Evolutionary conservation across 23 red algal genomes (phyloP).

Genomic region (Pyropia haitanensis): DNA sequence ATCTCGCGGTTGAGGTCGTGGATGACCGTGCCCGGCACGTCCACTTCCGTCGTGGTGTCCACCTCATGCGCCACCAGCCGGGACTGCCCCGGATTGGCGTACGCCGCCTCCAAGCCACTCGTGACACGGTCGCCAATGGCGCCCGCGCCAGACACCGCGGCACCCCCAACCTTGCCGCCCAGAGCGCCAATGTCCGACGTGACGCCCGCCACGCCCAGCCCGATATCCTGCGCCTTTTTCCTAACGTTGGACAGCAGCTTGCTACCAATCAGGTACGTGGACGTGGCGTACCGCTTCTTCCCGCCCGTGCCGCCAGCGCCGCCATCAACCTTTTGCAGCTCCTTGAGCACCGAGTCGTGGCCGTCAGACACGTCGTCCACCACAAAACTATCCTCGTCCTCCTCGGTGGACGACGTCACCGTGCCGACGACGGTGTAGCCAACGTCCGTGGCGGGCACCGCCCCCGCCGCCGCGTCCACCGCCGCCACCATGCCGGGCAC

Average conservation of each 20-base stretch:
- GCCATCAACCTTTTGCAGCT: too few relatives aligned
- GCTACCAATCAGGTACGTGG: constrained; percentile 8
- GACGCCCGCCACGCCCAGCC: constrained; percentile 42
- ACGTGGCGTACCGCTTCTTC: too few relatives aligned
- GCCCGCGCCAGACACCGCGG: constrained; percentile 31
- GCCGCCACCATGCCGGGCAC: too few relatives aligned
- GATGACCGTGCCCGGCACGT: constrained; percentile 54
- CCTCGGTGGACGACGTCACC: too few relatives aligned
- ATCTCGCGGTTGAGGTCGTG: constrained; percentile 60
- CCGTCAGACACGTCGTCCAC: too few relatives aligned
- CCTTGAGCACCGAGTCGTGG: too few relatives aligned
- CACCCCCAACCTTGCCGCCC: constrained; percentile 34
- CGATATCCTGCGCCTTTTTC: constrained; percentile 62
- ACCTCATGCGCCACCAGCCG: constrained; percentile 14
- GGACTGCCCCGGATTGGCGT: neutral
- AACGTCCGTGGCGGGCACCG: too few relatives aligned
- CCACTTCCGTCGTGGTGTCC: constrained; percentile 58
- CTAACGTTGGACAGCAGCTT: constrained; percentile 31
- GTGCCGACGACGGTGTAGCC: too few relatives aligned
- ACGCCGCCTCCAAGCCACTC: constrained; percentile 21
- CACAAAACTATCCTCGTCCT: too few relatives aligned
- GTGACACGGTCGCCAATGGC: constrained; percentile 38
- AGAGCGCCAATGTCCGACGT: constrained; percentile 23
- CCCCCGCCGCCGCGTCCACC: too few relatives aligned
- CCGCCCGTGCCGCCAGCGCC: too few relatives aligned